Conservation (phyloP, 2,329 filamentous ascomycete species). For the Fusarium euwallaceae region DNA sequence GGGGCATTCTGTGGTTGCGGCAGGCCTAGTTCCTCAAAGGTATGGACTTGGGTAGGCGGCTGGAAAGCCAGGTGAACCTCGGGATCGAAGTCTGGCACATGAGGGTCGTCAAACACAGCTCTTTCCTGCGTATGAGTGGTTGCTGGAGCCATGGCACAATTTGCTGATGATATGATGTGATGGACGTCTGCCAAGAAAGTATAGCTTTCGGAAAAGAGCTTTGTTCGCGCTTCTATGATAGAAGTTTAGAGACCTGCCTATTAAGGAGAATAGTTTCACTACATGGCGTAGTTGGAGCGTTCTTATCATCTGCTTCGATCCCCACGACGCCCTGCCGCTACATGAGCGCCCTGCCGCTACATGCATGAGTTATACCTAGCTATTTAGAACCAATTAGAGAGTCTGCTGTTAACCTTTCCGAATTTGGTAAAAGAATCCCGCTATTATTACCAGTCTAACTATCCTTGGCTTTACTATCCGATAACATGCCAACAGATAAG, state of each 20-base stretch:
- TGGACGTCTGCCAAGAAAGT: neutral
- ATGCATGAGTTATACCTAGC: neutral
- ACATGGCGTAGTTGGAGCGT: neutral
- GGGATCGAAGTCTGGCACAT: neutral
- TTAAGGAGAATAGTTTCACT: neutral
- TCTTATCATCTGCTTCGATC: neutral
- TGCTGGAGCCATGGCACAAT: neutral
- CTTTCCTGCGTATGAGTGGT: neutral
- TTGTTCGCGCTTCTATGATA: neutral
- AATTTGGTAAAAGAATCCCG: neutral
- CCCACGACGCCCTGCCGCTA: neutral
- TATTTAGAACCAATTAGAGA: neutral
- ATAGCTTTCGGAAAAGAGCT: neutral
- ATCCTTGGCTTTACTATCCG: neutral
- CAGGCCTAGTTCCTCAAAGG: constrained; percentile 19
- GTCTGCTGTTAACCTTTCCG: neutral
- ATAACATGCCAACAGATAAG: neutral
- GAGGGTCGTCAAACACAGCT: neutral
- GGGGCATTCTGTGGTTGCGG: constrained; percentile 12
- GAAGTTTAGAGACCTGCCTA: neutral
- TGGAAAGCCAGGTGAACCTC: neutral
- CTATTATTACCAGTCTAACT: neutral
- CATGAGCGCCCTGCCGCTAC: neutral
- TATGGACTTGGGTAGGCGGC: neutral
- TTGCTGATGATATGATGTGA: neutral